Evolutionary conservation across 768 basidiomycete species (phyloP), one percentile per base, ranked within the genome.

Genomic region (Gloeopeniophorella convolvens): DNA sequence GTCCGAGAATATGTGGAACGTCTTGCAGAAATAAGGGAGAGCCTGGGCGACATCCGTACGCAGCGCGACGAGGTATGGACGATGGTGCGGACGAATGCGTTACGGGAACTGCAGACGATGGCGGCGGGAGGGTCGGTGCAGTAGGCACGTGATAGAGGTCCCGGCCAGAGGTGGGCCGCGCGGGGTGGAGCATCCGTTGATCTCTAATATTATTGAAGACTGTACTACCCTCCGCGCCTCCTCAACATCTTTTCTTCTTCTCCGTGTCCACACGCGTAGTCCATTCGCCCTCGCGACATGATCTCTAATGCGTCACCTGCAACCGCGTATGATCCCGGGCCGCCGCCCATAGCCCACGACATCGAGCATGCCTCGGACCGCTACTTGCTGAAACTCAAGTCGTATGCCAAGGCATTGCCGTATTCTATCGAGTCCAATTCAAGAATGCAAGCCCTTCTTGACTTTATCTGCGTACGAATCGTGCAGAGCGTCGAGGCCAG

Each of bases 1-100:
- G 85, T 85, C 5, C 73, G 88, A 37, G 90, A 92, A 65, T 93
- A 92, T 61, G 80, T 85, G 5, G 89, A 91, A 61, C 77, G 89
- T 23, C 66, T 93, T 46, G 79, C 86, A 60, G 90, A 93, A 63
- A 87, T 93, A 46, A 68, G 90, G 45, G 88, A 92, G 57, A 80
- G 80, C 2, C 64, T 92, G 48, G 90, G 90, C 5, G 82, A 86
- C 57, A 77, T 85, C 26, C 71, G 81, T 47, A 75, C 76, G 2
- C 86, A 89, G 62, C 72, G 89, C 47, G 75, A 83, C 61, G 71
- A 74, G 9, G 74, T 92, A 16, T 93, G 90, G 90, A 76, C 80
- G 50, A 65, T 82, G 63, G 82, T 89, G 44, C 77, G 89, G 50
- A 79, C 83, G 64, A 75, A 77, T 50, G 86, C 87, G 11, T 69